These are phyloP conservation scores for Pseudozyma pruni DNA, from an alignment of 1,284 basidiomycete species.

Conservation along the genomic window DNA sequence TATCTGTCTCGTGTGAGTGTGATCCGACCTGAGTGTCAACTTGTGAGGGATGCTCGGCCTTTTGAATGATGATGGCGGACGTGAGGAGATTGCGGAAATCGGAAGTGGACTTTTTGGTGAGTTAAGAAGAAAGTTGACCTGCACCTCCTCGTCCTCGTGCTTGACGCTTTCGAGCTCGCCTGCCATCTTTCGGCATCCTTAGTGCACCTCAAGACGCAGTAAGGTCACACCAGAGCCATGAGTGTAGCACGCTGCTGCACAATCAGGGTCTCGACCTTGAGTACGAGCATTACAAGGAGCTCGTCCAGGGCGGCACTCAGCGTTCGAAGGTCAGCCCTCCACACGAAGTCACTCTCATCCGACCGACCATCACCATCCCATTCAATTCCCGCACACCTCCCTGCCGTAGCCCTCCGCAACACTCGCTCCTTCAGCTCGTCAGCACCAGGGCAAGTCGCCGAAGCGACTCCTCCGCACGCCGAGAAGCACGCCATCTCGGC, in stretches of 20 bases:
- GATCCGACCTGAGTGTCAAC: background rate
- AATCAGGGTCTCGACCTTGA: background rate
- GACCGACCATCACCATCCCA: background rate
- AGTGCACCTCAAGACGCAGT: background rate
- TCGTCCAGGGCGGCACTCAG: background rate
- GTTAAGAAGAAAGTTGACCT: slow-evolving; percentile 8
- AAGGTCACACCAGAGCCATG: slow-evolving; percentile 1
- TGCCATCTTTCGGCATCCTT: background rate
- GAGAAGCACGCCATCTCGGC: slow-evolving; percentile 30
- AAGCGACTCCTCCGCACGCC: slow-evolving; percentile 9
- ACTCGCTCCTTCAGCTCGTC: slow-evolving; percentile 10
- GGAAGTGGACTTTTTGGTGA: slow-evolving; percentile 12
- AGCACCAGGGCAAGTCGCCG: background rate
- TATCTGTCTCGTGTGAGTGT: too few species aligned
- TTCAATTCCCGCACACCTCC: too few species aligned
- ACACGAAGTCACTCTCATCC: background rate
- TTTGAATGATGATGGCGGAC: background rate
- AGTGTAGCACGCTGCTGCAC: slow-evolving; percentile 10
- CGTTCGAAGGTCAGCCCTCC: background rate
- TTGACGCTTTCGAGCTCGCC: background rate
- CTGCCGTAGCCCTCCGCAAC: too few species aligned
- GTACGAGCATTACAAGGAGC: background rate
- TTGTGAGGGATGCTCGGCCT: too few species aligned
- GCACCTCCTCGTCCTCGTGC: too few species aligned
- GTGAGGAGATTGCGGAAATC: slow-evolving; percentile 29